Percentiles rank a stretch among this genome's conserved stretches.
Evolutionary conservation across 257 asterid species (phyloP).

Genomic region (Paulownia fortunei): DNA sequence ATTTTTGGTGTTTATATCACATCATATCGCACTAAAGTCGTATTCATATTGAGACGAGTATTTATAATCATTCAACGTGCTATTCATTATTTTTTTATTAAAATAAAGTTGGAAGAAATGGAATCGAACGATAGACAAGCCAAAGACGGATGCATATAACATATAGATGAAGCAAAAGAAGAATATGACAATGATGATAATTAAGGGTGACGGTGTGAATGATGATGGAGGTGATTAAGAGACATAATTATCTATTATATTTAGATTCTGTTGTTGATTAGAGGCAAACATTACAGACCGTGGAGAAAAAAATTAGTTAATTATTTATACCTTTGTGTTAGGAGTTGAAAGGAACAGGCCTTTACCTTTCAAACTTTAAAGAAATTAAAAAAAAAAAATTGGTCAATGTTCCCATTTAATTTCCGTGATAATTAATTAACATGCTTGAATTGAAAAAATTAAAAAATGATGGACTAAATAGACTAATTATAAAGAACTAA

Average conservation of each 20-base stretch:
- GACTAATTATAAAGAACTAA: neutral
- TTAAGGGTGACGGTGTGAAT: conserved; percentile 25
- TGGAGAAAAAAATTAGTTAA: neutral
- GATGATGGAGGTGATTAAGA: conserved; percentile 33
- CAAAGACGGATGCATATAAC: neutral
- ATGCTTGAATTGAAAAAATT: neutral
- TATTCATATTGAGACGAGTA: neutral
- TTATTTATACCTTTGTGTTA: neutral
- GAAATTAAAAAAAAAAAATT: neutral
- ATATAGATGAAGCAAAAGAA: neutral
- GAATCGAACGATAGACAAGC: conserved; percentile 13
- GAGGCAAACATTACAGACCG: conserved; percentile 22
- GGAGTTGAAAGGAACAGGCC: conserved; percentile 27
- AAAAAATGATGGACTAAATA: neutral
- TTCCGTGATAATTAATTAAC: neutral
- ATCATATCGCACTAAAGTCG: conserved; percentile 10
- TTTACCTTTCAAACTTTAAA: conserved; percentile 5
- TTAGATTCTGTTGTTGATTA: conserved; percentile 4
- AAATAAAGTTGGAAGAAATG: neutral
- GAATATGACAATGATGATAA: conserved; percentile 21
- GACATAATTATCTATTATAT: conserved; percentile 12
- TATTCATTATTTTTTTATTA: neutral
- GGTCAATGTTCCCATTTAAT: conserved; percentile 22
- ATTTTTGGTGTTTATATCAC: neutral
- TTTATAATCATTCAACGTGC: neutral